phyloP scores from a whole-genome alignment of 2,329 filamentous ascomycete genomes.

The Coniochaeta sp. region DNA sequence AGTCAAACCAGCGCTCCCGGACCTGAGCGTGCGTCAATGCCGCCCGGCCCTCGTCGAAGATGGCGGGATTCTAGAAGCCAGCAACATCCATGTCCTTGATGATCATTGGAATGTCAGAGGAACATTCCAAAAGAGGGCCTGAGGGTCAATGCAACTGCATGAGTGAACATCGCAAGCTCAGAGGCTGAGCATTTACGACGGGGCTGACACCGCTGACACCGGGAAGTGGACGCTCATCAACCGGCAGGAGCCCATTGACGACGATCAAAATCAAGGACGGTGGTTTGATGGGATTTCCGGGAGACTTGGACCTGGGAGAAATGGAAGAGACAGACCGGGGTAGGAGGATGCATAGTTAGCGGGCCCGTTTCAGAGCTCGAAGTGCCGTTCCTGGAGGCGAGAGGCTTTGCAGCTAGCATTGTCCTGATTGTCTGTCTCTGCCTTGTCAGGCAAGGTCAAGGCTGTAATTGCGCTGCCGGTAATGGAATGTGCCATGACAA shows the following conservation, averaged over 20 bases:
- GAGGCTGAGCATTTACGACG: not conserved
- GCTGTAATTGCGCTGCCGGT: too few relatives aligned
- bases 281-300: not conserved
- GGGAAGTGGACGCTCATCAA: not conserved
- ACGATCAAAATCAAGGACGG: not conserved
- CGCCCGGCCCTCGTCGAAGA: slow-evolving; percentile 4
- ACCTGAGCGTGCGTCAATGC: slow-evolving; percentile 2
- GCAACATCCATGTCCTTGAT: not conserved
- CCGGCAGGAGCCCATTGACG: not conserved
- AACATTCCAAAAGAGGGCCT: slow-evolving; percentile 5
- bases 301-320: not conserved
- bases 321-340: not conserved
- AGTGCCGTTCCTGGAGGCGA: not conserved
- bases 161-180: not conserved
- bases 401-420: not conserved
- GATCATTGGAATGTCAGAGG: slow-evolving; percentile 8
- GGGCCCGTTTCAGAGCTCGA: not conserved
- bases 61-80: not conserved
- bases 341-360: too few relatives aligned
- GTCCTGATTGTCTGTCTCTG: too few relatives aligned
- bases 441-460: too few relatives aligned
- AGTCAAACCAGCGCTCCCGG: not conserved
- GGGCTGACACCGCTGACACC: not conserved
- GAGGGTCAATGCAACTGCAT: slow-evolving; percentile 5
- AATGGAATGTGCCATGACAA: not conserved